Percentiles rank a stretch among this genome's conserved stretches.
phyloP scores from a whole-genome alignment of 1,284 basidiomycete species.

The Leccinum pallidistipes region DNA sequence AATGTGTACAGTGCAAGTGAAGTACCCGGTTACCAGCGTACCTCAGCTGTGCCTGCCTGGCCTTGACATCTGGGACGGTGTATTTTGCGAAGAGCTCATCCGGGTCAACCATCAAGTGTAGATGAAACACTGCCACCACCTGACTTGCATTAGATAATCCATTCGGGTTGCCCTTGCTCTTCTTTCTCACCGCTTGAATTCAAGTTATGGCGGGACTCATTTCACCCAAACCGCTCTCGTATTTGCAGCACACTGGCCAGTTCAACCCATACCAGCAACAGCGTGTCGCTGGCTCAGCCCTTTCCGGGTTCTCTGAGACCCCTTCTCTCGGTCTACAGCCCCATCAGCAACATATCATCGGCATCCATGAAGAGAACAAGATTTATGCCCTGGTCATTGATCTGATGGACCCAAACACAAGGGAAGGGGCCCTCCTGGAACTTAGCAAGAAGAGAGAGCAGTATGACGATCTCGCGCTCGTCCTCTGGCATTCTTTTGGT shows the following conservation, averaged over 20 bases:
- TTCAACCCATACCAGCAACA: constrained; percentile 54
- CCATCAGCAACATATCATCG: constrained; percentile 44
- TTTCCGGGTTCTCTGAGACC: constrained; percentile 50
- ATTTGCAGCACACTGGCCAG: constrained; percentile 52
- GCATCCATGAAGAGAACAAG: constrained; percentile 70
- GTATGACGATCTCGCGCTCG: constrained; percentile 97
- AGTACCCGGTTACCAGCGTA: constrained; percentile 33
- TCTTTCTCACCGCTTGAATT: constrained; percentile 10
- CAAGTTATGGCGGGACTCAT: constrained; percentile 55
- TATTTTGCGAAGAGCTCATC: not conserved
- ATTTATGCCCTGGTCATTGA: constrained; percentile 84
- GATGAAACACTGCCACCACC: too few species aligned
- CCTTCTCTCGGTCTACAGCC: constrained; percentile 49
- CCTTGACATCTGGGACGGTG: not conserved
- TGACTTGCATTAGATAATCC: constrained; percentile 24
- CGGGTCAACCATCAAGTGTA: not conserved
- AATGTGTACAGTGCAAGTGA: constrained; percentile 28
- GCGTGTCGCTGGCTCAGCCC: constrained; percentile 27
- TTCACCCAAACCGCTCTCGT: constrained; percentile 65
- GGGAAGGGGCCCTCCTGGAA: constrained; percentile 89
- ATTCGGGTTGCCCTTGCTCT: not conserved
- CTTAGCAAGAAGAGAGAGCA: constrained; percentile 99
- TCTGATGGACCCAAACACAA: constrained; percentile 74
- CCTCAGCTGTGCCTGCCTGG: constrained; percentile 66
- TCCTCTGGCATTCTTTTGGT: constrained; percentile 99